Base-by-base conservation (phyloP, 2,329 filamentous ascomycete species). In the Nemania sp. region DNA sequence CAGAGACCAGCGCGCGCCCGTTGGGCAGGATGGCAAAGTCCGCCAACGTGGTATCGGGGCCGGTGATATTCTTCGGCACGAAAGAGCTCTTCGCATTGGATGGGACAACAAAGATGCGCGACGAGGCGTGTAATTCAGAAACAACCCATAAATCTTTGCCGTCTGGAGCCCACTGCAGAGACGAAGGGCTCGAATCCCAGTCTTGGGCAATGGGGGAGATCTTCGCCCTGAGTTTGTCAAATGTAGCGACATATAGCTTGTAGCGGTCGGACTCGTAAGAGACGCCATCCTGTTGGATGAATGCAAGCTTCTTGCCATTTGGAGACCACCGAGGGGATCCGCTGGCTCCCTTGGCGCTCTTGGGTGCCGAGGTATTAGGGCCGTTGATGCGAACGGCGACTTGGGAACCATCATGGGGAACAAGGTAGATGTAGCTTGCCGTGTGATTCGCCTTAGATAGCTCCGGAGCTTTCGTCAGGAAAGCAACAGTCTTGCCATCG, bases 401-500 rank as follows among this genome's bases (percentile, higher is more conserved):
- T 20, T 54, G 35, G 35, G 61, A 60, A 2, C 57, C 57, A 20
- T 63, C 61, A 17, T 63, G 61, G 2, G 61, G 57, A 7, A 60
- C 57, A 13, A 63, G 13, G 21, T 63, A 63, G 15, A 63, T 60
- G 13, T 63, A 63, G n/a, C 61, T 63, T 29, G 61, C 57, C 7
- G 61, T 63, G 5, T 60, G 37, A 17, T 63, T 63, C 18, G 61
- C 61, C 29, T 63, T 63, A 5, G 61, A 45, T 9, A 63, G 34
- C 13, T 63, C 61, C 13, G 61, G 61, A 2, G 61, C 61, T 37
- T 63, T 63, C 6, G 61, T 63, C 1, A 63, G 57, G 35, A 63
- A 63, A 20, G 61, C 61, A 39, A 63, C 57, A 17, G 57, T 60
- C 40, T 18, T 34, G 0, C 61, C 61, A 34, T 63, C 37, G n/a